Conservation (phyloP, 345 rosid genomes). For the Gossypium ekmanianum region DNA sequence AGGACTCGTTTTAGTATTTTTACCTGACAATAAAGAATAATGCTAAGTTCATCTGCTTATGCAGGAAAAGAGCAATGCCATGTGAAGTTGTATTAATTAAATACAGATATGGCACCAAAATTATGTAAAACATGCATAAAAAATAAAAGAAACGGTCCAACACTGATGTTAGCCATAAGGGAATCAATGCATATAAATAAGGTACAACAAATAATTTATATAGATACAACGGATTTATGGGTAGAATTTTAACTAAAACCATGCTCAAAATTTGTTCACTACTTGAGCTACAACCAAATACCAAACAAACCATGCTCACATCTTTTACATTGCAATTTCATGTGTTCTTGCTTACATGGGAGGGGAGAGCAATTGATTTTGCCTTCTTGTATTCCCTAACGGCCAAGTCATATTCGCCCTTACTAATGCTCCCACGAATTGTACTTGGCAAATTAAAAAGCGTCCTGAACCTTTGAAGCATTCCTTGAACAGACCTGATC, state of each 20-base stretch:
- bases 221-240: neutral
- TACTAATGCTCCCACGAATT: slow-evolving; percentile 83
- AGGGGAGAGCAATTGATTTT: slow-evolving; percentile 90
- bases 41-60: neutral
- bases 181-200: slow-evolving; percentile 11
- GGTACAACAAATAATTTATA: neutral
- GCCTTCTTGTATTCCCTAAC: slow-evolving; percentile 99
- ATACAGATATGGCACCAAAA: neutral
- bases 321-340: slow-evolving; percentile 1
- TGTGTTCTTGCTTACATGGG: slow-evolving; percentile 60
- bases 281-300: neutral
- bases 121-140: neutral
- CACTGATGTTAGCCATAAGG: neutral
- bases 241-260: neutral
- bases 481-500: slow-evolving; percentile 97
- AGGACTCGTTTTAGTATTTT: slow-evolving; percentile 92
- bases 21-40: slow-evolving; percentile 51
- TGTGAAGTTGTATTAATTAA: neutral
- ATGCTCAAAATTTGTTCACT: neutral
- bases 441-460: slow-evolving; percentile 94
- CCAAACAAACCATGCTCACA: neutral
- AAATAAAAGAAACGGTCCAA: neutral
- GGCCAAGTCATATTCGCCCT: slow-evolving; percentile 96
- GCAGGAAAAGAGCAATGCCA: neutral
- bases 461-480: slow-evolving; percentile 95